Evolutionary conservation across 768 basidiomycete genomes (phyloP).

Genomic region (Rhizopogon salebrosus): DNA sequence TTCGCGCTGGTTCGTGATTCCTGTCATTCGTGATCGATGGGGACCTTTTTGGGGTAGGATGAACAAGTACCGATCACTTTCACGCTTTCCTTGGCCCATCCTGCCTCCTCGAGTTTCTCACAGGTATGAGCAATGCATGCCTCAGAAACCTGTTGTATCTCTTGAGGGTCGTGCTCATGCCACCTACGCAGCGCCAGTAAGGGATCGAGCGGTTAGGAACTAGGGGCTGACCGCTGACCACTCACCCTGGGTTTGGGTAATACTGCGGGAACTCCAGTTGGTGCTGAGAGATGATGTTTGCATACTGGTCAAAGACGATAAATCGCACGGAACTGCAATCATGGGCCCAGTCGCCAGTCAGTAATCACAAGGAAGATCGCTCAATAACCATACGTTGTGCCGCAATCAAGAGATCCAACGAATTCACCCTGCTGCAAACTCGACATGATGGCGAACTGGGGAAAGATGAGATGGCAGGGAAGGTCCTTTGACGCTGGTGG

Average conservation of each 20-base stretch:
- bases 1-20: conserved; percentile 97
- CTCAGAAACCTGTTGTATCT: conserved; percentile 72
- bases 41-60: not conserved
- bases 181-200: conserved; percentile 45
- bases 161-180: conserved; percentile 91
- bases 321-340: conserved; percentile 75
- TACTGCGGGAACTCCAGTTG: conserved; percentile 95
- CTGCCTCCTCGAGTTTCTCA: conserved; percentile 62
- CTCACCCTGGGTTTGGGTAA: conserved; percentile 81
- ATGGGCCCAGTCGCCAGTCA: conserved; percentile 1
- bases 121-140: conserved; percentile 72
- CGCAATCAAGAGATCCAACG: conserved; percentile 90
- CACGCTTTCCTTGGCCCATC: conserved; percentile 76
- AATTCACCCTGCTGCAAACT: conserved; percentile 66
- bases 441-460: conserved; percentile 20
- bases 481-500: conserved; percentile 8
- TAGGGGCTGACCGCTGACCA: not conserved
- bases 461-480: not conserved
- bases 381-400: conserved; percentile 71
- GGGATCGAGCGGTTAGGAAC: not conserved
- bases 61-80: conserved; percentile 79
- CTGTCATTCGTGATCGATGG: conserved; percentile 27
- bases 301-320: conserved; percentile 84
- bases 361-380: not conserved
- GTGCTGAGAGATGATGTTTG: conserved; percentile 82